Evolutionary conservation across 2,329 filamentous ascomycete genomes (phyloP), one percentile per base, ranked within the genome.

Genomic region (Phaeosphaeriaceae sp.): DNA sequence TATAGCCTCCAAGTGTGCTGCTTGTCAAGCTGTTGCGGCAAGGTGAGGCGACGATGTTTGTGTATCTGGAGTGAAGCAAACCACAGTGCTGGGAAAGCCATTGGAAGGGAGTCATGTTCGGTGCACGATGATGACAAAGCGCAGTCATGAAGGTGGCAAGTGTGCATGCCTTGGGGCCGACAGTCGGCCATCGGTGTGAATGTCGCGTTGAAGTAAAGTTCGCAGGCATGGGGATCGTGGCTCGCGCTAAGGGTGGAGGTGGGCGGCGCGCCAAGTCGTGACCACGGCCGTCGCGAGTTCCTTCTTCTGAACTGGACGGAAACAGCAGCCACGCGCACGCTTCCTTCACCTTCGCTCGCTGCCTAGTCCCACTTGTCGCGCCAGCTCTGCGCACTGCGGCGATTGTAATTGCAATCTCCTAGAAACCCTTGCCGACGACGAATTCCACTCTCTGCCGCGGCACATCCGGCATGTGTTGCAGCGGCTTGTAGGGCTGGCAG

Each of bases 401-500:
- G 11, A 6, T 17, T 50, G n/a, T 21, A 19, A 33, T 15, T 33
- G 36, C 48, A 50, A 10, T 27, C 48, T 19, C 27, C 20, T 19
- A 9, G 11, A 11, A 13, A 50, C 25, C 21, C 31, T 25, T 9
- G 31, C 11, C 33, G 33, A n/a, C 10, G 7, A 41, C 19, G 19
- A 27, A 13, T 24, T 13, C 48, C 17, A 20, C 41, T 17, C n/a
- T 60, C 65, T 17, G 67, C 70, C 68, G 65, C 31, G 31, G 13
- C 65, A 55, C 61, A 65, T 60, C 65, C 70, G 71, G 53, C 54
- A 73, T 72, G 70, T 65, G 61, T 66, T 63, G 61, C 60, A 70
- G 61, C 62, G 61, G 67, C 54, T 62, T 60, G 52, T 74, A 75
- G 68, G 68, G 67, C 71, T 73, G 65, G 67, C 63, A 51, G 67